phyloP scores from a whole-genome alignment of 306 rosid genomes.

The Quercus gilva region DNA sequence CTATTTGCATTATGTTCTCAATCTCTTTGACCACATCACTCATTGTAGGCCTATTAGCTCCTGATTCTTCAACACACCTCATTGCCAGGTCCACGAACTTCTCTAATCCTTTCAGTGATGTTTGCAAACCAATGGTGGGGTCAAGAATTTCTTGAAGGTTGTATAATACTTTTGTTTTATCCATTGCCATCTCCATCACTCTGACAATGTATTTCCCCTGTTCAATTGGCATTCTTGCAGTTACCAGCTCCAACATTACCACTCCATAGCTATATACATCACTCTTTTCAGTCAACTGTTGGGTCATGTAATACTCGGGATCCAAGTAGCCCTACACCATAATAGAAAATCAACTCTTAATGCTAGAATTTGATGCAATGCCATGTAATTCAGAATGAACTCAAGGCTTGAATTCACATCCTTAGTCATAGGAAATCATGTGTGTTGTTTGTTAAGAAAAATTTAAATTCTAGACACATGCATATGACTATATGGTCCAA shows the following conservation, averaged over 20 bases:
- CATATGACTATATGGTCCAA: background rate
- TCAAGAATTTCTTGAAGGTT: constrained; percentile 34
- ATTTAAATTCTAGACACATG: background rate
- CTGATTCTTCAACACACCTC: constrained; percentile 34
- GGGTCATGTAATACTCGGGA: constrained; percentile 48
- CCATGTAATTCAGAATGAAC: background rate
- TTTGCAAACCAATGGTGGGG: constrained; percentile 10
- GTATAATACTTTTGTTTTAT: constrained; percentile 25
- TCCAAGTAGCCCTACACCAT: constrained; percentile 48
- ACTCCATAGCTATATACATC: constrained; percentile 56
- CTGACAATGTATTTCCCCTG: constrained; percentile 36
- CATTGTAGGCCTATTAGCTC: constrained; percentile 38
- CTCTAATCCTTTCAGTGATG: constrained; percentile 26
- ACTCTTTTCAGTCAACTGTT: constrained; percentile 45
- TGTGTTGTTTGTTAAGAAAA: background rate
- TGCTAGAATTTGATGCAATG: background rate
- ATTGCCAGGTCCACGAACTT: constrained; percentile 39
- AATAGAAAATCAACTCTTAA: background rate
- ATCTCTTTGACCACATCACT: constrained; percentile 43
- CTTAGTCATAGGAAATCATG: background rate
- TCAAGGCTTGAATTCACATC: background rate
- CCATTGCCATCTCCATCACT: constrained; percentile 29
- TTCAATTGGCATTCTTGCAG: constrained; percentile 41
- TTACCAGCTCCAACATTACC: constrained; percentile 42
- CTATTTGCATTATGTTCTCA: constrained; percentile 33